Evolutionary conservation across 805 yeast genomes (phyloP), one percentile per base, ranked within the genome.

Genomic region (Barnettozyma populi): DNA sequence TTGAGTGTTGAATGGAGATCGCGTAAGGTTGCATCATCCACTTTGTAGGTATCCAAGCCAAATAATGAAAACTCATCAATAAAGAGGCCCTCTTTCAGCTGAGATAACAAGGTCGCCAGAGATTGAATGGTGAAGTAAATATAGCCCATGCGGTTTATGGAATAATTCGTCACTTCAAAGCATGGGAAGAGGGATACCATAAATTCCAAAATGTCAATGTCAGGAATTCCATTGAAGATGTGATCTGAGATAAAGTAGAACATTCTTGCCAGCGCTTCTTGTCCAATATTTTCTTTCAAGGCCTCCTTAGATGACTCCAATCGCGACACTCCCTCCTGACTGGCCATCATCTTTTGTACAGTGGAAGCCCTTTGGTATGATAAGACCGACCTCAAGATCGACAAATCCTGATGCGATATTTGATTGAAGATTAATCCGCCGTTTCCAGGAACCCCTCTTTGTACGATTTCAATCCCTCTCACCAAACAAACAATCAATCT

Each of bases 381-480:
- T 10, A 47, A 35, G 18, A 43, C 38, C 18, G 41, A 20, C 29
- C 94, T 66, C 47, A 89, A 63, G 14, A 82, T 74, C 1, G 85
- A 71, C 39, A 86, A 55, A 1, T 75, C 64, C 51, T 84, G 89
- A 55, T 80, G 76, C 0, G 88, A 76, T 3, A 88, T 54, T 48
- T 83, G 89, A 36, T 72, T 70, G 2, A 80, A 65, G 0, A 85
- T 59, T 11, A 80, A 52, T 0, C 74, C 74, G 1, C 72, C 72
- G n/a, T 60, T 52, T 20, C 56, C 44, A 1, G 53, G 25, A 3
- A 59, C 45, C 0, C 87, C 87, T 49, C 95, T 69, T 27, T 82
- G 60, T 0, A 84, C 67, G 11, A 86, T 78, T 56, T 88, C 96
- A 7, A 78, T 64, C 2, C 86, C 76, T 46, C 79, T 78, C 19